Evolutionary conservation across 2,329 filamentous ascomycete genomes (phyloP), one percentile per base, ranked within the genome.

Genomic region (Penicillium freii): DNA sequence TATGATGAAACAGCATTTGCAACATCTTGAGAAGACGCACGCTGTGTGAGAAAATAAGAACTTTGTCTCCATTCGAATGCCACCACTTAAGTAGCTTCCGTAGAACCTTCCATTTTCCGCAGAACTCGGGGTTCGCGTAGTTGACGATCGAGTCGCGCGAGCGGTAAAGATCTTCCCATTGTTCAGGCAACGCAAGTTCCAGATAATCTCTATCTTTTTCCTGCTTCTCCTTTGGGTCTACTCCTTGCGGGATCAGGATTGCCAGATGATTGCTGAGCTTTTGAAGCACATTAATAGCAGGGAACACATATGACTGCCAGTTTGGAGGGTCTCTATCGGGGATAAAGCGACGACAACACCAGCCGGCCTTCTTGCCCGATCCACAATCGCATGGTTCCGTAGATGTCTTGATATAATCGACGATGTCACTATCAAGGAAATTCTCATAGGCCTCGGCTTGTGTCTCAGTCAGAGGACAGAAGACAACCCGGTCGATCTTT

Each of bases 71-170:
- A 68, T 89, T 92, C 15, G 84, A 81, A 70, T 96, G 85, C 94
- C 94, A 99, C 73, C 94, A 93, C 54, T 87, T 87, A 7, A 99
- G 82, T 4, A 99, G 79, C 66, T 91, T 92, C 72, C 87, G 90
- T 31, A 99, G 74, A 1, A 99, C 86, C 69, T 91, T 92, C 94
- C 94, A 99, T 75, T 99, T 99, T 4, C 94, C 94, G 69, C 94
- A 99, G 63, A 92, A 97, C 56, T 95, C 89, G 0, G 91, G 88
- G 65, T 96, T 92, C 1, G 92, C 88, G 50, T 92, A 87, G 65
- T 88, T 89, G 50, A 90, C 76, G 57, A 97, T 88, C 9, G 86
- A 90, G 65, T 96, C 91, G 43, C 91, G 84, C 21, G 88, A 84
- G 11, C 80, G 79, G 69, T 92, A 94, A 0, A 96, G 79, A 21